Base-by-base conservation (phyloP, 1,139 yeast genomes). In the Zygosaccharomyces pseudobailii region DNA sequence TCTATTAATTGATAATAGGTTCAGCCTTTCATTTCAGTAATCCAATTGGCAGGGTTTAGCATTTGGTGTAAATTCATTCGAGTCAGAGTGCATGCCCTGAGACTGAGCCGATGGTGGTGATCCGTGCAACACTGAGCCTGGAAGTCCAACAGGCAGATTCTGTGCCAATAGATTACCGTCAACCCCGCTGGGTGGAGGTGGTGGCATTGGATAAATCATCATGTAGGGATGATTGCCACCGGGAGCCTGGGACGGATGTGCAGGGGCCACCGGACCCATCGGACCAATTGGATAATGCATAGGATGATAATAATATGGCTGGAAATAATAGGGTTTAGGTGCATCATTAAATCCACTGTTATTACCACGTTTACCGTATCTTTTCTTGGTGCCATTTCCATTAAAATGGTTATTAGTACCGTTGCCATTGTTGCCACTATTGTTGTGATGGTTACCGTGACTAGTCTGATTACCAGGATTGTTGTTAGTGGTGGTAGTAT, bases 191-290 rank as follows among this genome's bases (percentile, higher is more conserved):
- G 55, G 54, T 17, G 58, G 54, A 2, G 62, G 61, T 34, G 66
- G 66, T 10, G 65, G 63, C 48, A 62, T 52, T 21, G 67, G 63
- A 46, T 59, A 64, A 36, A 58, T 52, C 64, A 62, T 60, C 60
- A 61, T 56, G 39, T 59, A 61, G 9, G 67, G 61, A 6, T 55
- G 60, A 36, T 46, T 47, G 20, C 49, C 47, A 9, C 50, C 47
- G 6, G 58, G 45, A 5, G 51, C 53, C 9, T 58, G 57, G 3
- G 56, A 47, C 22, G 59, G 56, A 23, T 50, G 53, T 21, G 47
- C 42, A 20, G 47, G 42, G 9, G 38, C 46, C 27, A 38, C 32
- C 13, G 57, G 51, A 22, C 48, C 52, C 46, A 55, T 45, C n/a
- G 61, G 56, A 17, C 52, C 56, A 52, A 61, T 53, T 20, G 59